These are phyloP conservation scores for Ricinus communis DNA, from an alignment of 345 rosid species.

Conservation along the genomic window DNA sequence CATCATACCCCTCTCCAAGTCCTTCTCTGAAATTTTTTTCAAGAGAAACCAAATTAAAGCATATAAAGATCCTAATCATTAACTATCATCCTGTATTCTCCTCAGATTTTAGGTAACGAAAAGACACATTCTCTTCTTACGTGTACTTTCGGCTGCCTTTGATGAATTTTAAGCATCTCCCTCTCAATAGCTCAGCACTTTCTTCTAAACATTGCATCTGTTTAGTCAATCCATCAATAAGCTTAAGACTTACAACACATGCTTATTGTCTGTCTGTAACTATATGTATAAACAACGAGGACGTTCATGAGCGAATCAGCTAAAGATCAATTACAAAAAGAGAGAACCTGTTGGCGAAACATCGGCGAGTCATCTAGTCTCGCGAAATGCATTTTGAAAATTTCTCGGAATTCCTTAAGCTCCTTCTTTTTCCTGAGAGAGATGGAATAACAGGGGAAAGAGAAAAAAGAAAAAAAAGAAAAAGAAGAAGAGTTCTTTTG, in stretches of 20 bases:
- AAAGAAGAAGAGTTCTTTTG: slow-evolving; percentile 14
- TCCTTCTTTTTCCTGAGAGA: slow-evolving; percentile 7
- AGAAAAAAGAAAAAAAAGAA: neutral
- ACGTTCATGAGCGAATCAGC: no score
- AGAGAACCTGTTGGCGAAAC: slow-evolving; percentile 77
- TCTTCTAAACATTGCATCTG: slow-evolving; percentile 69
- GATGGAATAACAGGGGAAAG: neutral
- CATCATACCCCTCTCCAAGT: slow-evolving; percentile 58
- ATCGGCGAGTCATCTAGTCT: slow-evolving; percentile 87
- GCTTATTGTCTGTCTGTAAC: neutral
- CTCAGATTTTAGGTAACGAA: neutral
- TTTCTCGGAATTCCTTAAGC: slow-evolving; percentile 10
- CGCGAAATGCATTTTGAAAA: slow-evolving; percentile 50
- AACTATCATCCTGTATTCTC: no score
- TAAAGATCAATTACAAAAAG: no score
- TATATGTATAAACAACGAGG: neutral
- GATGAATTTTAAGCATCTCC: slow-evolving; percentile 56
- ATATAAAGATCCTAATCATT: no score
- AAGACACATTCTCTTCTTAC: slow-evolving; percentile 26
- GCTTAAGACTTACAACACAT: neutral
- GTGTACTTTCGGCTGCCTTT: slow-evolving; percentile 70
- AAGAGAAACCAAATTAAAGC: neutral
- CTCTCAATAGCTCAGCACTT: slow-evolving; percentile 54
- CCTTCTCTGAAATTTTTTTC: slow-evolving; percentile 50
- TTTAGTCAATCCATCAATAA: slow-evolving; percentile 3